Conservation (phyloP, 1,139 yeast genomes). For the Suhomyces kunorum region DNA sequence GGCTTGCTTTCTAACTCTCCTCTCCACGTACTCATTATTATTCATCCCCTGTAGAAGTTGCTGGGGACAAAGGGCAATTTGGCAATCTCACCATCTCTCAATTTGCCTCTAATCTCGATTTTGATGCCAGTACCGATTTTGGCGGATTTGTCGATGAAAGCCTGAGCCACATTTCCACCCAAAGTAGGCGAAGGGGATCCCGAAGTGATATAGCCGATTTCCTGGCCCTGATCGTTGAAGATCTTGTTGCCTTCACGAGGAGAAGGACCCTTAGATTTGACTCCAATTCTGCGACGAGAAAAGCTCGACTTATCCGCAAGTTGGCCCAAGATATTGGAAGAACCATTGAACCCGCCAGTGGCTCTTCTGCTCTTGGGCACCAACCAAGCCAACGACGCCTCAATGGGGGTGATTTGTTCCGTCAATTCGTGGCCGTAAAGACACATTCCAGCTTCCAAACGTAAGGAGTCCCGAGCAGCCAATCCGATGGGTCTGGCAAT, state of each 20-base stretch:
- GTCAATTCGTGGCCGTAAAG: constrained; percentile 89
- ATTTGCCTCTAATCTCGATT: constrained; percentile 81
- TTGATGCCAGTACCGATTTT: constrained; percentile 76
- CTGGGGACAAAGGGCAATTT: constrained; percentile 85
- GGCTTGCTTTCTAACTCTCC: too few relatives aligned
- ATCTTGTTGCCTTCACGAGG: constrained; percentile 85
- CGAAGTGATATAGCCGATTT: constrained; percentile 78
- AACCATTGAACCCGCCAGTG: constrained; percentile 72
- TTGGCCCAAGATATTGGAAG: constrained; percentile 67
- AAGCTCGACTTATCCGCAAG: constrained; percentile 62
- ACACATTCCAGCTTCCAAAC: constrained; percentile 98
- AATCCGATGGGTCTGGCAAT: constrained; percentile 85
- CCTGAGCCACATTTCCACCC: constrained; percentile 91
- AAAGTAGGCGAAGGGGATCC: constrained; percentile 90
- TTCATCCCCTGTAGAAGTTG: constrained; percentile 56
- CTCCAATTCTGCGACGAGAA: constrained; percentile 72
- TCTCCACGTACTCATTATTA: too few relatives aligned
- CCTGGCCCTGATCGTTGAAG: constrained; percentile 46
- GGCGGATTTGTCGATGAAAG: constrained; percentile 72
- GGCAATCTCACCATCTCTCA: constrained; percentile 69
- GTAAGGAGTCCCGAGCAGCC: constrained; percentile 93
- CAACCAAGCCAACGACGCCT: constrained; percentile 87
- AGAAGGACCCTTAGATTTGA: constrained; percentile 78
- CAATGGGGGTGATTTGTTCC: constrained; percentile 82
- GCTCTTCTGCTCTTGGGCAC: constrained; percentile 78